A percentile compares a stretch with the other conserved stretches of the same genome.
phyloP scores from a whole-genome alignment of 202 grass and related monocot genomes.

The Eragrostis tef region DNA sequence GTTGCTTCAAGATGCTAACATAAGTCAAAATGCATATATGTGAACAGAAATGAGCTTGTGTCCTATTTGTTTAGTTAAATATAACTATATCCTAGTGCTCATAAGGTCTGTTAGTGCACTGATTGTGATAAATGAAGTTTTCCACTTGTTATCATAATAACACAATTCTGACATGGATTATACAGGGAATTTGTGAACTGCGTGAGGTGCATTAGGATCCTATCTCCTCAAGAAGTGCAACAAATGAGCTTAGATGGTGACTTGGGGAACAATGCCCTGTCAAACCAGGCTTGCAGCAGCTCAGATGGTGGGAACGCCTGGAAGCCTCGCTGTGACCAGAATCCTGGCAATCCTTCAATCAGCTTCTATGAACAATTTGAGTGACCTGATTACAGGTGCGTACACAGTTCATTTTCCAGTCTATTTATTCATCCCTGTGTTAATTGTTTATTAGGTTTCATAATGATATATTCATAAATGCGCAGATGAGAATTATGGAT shows the following conservation, averaged over 20 bases:
- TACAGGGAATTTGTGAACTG: slow-evolving; percentile 97
- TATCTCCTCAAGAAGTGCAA: slow-evolving; percentile 96
- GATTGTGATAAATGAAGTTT: slow-evolving; percentile 3
- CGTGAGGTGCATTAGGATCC: slow-evolving; percentile 86
- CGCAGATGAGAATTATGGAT: not conserved
- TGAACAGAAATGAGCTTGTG: not conserved
- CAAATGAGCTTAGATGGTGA: slow-evolving; percentile 98
- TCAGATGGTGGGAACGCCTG: slow-evolving; percentile 82
- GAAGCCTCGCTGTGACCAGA: slow-evolving; percentile 71
- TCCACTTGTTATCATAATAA: slow-evolving; percentile 23
- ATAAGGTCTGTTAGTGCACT: not conserved
- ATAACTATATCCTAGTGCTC: not conserved
- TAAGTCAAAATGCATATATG: not conserved
- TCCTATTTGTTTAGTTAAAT: slow-evolving; percentile 1
- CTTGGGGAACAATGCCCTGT: slow-evolving; percentile 68
- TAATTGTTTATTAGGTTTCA: slow-evolving; percentile 7
- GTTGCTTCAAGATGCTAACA: not conserved
- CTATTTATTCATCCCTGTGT: not conserved
- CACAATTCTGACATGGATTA: slow-evolving; percentile 26
- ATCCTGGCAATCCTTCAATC: slow-evolving; percentile 71
- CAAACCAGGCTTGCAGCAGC: slow-evolving; percentile 90
- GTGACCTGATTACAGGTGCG: slow-evolving; percentile 52
- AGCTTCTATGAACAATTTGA: slow-evolving; percentile 83
- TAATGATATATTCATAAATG: slow-evolving; percentile 27
- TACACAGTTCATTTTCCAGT: not conserved